A percentile compares a stretch with the other conserved stretches of the same genome.
phyloP scores from a whole-genome alignment of 1,139 yeast genomes.

The Arxiozyma slooffiae region DNA sequence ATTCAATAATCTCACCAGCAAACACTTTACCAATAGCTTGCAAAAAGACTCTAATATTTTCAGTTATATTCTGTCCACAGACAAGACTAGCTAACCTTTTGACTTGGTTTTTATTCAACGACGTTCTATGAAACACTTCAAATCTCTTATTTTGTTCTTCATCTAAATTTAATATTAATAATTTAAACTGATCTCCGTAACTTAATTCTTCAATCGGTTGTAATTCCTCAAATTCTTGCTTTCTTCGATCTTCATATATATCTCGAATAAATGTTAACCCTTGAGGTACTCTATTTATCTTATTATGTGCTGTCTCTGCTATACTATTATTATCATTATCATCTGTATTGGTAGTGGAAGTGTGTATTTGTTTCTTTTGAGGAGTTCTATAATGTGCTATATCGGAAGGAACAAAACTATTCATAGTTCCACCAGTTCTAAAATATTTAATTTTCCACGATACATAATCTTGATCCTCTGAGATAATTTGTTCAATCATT shows the following conservation, averaged over 20 bases:
- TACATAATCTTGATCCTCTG: conserved; percentile 30
- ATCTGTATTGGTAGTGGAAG: background rate
- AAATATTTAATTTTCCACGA: conserved; percentile 26
- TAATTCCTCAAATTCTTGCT: conserved; percentile 9
- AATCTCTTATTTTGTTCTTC: conserved; percentile 81
- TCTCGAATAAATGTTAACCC: conserved; percentile 23
- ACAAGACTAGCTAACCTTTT: conserved; percentile 74
- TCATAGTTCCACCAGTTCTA: conserved; percentile 29
- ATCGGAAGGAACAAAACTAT: conserved; percentile 12
- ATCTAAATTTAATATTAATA: conserved; percentile 63
- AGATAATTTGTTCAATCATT: conserved; percentile 28
- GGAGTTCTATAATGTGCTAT: background rate
- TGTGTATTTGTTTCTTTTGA: background rate
- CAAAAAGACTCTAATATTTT: conserved; percentile 68
- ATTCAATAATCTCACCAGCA: conserved; percentile 78
- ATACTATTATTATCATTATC: background rate
- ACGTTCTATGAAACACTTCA: conserved; percentile 78
- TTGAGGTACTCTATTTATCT: conserved; percentile 21
- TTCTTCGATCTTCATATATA: conserved; percentile 15
- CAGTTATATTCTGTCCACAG: conserved; percentile 74
- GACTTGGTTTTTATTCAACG: conserved; percentile 68
- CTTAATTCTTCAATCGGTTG: conserved; percentile 28
- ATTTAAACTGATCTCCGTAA: conserved; percentile 48
- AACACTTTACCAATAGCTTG: conserved; percentile 85
- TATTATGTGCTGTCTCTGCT: conserved; percentile 1